Evolutionary conservation across 2,329 filamentous ascomycete species (phyloP).

Genomic region (Clonostachys solani): DNA sequence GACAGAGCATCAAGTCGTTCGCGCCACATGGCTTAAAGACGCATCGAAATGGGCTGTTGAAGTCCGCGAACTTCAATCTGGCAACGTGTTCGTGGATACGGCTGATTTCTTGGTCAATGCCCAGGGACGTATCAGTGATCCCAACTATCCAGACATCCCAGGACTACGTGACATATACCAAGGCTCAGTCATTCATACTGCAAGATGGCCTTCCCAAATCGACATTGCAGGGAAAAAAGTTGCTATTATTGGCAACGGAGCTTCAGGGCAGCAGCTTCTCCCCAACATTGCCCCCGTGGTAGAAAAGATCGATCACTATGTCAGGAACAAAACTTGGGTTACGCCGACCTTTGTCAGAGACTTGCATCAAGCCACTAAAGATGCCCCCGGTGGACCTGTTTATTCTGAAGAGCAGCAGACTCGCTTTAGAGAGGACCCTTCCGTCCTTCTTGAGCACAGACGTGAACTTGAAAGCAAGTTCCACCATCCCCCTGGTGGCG

Average conservation of each 20-base stretch:
- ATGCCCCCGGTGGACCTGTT: constrained; percentile 1
- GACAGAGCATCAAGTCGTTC: not conserved
- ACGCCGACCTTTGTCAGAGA: constrained; percentile 37
- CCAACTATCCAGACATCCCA: not conserved
- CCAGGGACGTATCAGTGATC: not conserved
- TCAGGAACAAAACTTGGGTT: constrained; percentile 63
- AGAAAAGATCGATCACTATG: constrained; percentile 57
- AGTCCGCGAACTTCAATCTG: not conserved
- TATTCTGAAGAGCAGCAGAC: constrained; percentile 24
- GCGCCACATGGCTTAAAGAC: not conserved
- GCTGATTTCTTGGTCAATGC: not conserved
- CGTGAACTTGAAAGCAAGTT: not conserved
- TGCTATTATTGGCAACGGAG: constrained; percentile 60
- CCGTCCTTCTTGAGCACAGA: constrained; percentile 55
- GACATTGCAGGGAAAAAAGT: constrained; percentile 43
- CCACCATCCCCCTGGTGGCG: constrained; percentile 7
- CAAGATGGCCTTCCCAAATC: constrained; percentile 52
- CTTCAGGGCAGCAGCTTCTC: constrained; percentile 54
- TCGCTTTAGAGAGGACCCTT: constrained; percentile 54
- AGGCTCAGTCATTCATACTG: constrained; percentile 54
- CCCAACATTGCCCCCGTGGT: constrained; percentile 46
- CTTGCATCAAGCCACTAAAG: not conserved
- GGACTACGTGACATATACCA: constrained; percentile 26
- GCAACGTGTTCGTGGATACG: not conserved
- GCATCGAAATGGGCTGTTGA: not conserved